A percentile compares a stretch with the other conserved stretches of the same genome.
Evolutionary conservation across 2,329 filamentous ascomycete genomes (phyloP).

Genomic region (Trichophaea hybrida): DNA sequence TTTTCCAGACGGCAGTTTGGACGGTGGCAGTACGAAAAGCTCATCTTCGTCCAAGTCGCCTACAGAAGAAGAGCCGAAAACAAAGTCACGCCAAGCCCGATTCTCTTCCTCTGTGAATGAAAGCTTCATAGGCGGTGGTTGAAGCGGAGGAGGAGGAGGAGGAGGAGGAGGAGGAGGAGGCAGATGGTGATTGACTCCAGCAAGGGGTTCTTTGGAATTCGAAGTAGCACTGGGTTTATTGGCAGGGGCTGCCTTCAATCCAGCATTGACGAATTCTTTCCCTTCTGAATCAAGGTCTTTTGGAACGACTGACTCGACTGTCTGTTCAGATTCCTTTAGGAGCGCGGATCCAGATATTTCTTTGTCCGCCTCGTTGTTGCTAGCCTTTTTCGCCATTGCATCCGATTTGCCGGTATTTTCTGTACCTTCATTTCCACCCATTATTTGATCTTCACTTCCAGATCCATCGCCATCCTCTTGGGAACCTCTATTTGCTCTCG

Average conservation of each 20-base stretch:
- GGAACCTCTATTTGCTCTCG: neutral
- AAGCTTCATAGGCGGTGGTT: neutral
- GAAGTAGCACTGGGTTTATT: neutral
- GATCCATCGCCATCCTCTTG: neutral
- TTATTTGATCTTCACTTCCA: neutral
- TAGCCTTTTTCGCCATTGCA: no score
- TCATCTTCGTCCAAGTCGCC: neutral
- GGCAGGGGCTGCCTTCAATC: neutral
- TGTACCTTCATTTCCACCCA: neutral
- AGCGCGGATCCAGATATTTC: neutral
- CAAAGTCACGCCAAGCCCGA: constrained; percentile 1
- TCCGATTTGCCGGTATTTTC: neutral
- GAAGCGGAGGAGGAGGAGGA: neutral
- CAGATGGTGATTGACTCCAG: neutral
- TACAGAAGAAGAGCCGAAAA: neutral
- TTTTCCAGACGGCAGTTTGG: neutral
- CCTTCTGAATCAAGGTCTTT: neutral
- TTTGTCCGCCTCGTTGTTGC: neutral
- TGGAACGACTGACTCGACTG: neutral
- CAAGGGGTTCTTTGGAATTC: neutral
- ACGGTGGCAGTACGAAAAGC: neutral
- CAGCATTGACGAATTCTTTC: neutral
- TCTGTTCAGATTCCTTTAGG: neutral
- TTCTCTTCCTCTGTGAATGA: neutral
- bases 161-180: neutral